These are phyloP conservation scores for Tremellales sp. DNA, from an alignment of 1,284 basidiomycete species.

Conservation along the genomic window DNA sequence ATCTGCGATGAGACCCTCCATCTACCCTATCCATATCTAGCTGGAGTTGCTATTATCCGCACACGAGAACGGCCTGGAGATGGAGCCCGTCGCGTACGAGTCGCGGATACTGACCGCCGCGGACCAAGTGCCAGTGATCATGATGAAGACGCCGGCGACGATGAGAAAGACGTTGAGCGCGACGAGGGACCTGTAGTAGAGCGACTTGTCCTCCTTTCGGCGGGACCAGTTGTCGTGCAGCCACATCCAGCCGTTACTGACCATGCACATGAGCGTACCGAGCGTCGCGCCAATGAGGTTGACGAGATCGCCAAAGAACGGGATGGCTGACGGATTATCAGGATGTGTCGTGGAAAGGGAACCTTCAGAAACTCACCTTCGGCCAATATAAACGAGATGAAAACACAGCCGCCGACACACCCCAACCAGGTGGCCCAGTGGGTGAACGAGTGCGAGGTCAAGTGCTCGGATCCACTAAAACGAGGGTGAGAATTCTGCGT, in stretches of 20 bases:
- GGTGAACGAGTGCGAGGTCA: constrained; percentile 57
- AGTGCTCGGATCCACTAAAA: constrained; percentile 52
- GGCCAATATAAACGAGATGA: constrained; percentile 57
- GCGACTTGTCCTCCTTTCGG: constrained; percentile 14
- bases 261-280: constrained; percentile 22
- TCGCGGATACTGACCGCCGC: constrained; percentile 41
- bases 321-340: constrained; percentile 12
- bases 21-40: too few relatives aligned
- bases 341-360: not conserved
- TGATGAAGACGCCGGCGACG: constrained; percentile 38
- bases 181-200: constrained; percentile 14
- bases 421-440: constrained; percentile 60
- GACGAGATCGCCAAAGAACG: constrained; percentile 30
- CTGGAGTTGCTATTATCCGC: constrained; percentile 31
- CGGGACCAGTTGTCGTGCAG: constrained; percentile 22
- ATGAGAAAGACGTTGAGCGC: constrained; percentile 33
- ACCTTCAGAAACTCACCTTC: constrained; percentile 39
- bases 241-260: constrained; percentile 21
- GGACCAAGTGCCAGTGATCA: constrained; percentile 44
- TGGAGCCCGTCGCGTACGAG: constrained; percentile 35
- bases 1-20: too few relatives aligned
- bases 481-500: not conserved
- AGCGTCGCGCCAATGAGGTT: constrained; percentile 23
- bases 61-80: constrained; percentile 46
- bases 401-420: constrained; percentile 29